Conservation (phyloP, 2,329 filamentous ascomycete genomes). For the Diplodia seriata region DNA sequence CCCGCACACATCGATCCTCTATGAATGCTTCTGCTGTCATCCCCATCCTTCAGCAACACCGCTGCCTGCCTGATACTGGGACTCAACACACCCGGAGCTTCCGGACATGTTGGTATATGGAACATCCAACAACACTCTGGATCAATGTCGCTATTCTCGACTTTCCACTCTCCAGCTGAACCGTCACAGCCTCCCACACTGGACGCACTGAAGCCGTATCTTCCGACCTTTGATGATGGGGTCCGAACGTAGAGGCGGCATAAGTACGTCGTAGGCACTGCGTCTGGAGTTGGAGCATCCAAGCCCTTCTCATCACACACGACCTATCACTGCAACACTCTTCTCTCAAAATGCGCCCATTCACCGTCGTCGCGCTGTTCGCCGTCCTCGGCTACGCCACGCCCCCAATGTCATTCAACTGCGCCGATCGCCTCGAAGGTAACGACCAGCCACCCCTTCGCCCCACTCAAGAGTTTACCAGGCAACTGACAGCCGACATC, state of each 20-base stretch:
- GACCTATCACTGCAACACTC: neutral
- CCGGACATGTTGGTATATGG: neutral
- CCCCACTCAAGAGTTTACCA: neutral
- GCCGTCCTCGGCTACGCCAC: conserved; percentile 1
- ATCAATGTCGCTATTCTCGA: no score
- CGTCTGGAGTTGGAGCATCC: neutral
- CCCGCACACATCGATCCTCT: no score
- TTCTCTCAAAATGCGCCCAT: neutral
- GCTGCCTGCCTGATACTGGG: no score
- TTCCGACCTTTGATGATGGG: neutral
- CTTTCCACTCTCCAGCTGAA: neutral
- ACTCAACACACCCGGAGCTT: no score
- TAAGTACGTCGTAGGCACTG: neutral
- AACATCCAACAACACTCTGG: neutral
- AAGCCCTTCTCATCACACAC: neutral
- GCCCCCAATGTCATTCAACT: neutral
- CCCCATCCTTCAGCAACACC: neutral
- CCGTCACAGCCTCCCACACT: neutral
- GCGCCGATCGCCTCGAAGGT: neutral
- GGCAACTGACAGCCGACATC: no score
- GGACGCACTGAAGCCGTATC: neutral
- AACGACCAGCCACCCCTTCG: neutral
- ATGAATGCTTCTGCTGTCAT: no score
- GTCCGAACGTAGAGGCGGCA: neutral
- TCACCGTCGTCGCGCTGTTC: neutral